Evolutionary conservation across 2,329 filamentous ascomycete genomes (phyloP).

Genomic region (Hypoxylon sp.): DNA sequence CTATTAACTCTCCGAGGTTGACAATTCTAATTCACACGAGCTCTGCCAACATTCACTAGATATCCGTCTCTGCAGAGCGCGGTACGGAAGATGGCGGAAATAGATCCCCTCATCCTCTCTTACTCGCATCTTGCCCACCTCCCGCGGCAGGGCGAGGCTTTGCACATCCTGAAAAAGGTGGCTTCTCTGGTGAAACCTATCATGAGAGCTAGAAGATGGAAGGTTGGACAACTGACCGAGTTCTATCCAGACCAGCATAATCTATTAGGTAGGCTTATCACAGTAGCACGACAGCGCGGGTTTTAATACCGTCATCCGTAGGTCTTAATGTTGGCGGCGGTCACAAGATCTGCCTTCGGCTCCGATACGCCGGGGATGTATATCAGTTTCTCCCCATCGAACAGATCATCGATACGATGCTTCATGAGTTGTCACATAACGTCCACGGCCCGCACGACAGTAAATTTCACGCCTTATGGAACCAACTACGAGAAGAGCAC

Average conservation of each 20-base stretch:
- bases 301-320: conserved; percentile 40
- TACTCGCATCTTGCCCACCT: conserved; percentile 59
- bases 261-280: conserved; percentile 67
- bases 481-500: conserved; percentile 87
- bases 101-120: conserved; percentile 56
- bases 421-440: conserved; percentile 93
- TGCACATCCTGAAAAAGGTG: conserved; percentile 75
- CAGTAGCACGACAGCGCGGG: background rate
- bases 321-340: conserved; percentile 81
- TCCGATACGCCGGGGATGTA: conserved; percentile 78
- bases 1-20: too few species aligned
- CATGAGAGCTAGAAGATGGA: conserved; percentile 87
- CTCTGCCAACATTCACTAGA: background rate
- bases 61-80: background rate
- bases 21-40: background rate
- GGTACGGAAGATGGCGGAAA: conserved; percentile 49
- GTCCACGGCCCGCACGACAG: conserved; percentile 83
- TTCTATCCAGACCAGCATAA: conserved; percentile 81
- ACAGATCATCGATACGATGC: conserved; percentile 85
- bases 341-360: conserved; percentile 79
- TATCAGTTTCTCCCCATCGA: conserved; percentile 83
- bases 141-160: conserved; percentile 58
- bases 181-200: conserved; percentile 93
- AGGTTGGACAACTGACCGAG: conserved; percentile 79
- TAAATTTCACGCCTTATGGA: conserved; percentile 86